Evolutionary conservation across 2,329 filamentous ascomycete species (phyloP).

Genomic region (Diaporthe citrichinensis): DNA sequence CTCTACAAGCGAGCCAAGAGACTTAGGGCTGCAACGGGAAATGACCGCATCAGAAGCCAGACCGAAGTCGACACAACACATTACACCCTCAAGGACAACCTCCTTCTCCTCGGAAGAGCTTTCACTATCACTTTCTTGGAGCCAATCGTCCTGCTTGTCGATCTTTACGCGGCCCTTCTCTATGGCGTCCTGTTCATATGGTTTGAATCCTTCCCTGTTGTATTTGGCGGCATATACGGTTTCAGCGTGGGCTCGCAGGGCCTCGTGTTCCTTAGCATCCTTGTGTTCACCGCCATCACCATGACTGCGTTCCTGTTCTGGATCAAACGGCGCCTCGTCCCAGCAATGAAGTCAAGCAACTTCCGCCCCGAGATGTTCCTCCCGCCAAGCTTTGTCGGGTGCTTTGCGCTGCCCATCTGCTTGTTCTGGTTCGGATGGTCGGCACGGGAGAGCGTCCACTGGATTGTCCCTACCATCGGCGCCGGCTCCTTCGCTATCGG

Average conservation of each 20-base stretch:
- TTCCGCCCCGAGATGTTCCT: constrained; percentile 16
- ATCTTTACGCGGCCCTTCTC: background rate
- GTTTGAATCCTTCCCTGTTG: constrained; percentile 22
- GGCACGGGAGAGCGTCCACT: constrained; percentile 68
- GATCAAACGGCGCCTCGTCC: background rate
- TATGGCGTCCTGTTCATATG: constrained; percentile 7
- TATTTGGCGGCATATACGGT: constrained; percentile 3
- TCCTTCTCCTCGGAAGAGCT: background rate
- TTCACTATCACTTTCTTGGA: background rate
- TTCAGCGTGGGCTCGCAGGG: background rate
- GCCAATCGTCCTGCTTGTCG: constrained; percentile 7
- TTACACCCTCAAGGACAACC: background rate
- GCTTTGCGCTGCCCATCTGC: constrained; percentile 6
- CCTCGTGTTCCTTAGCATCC: background rate
- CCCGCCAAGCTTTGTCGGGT: background rate
- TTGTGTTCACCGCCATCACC: background rate
- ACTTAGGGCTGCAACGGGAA: background rate
- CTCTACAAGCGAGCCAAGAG: constrained; percentile 16
- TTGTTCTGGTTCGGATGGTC: constrained; percentile 78
- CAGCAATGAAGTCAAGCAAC: background rate
- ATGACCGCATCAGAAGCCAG: background rate
- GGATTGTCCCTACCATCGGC: constrained; percentile 67
- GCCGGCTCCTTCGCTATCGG: constrained; percentile 58
- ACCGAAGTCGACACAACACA: background rate
- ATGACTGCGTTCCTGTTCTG: background rate